Evolutionary conservation across 1,284 basidiomycete genomes (phyloP), one percentile per base, ranked within the genome.

Genomic region (Ceratobasidium sp.): DNA sequence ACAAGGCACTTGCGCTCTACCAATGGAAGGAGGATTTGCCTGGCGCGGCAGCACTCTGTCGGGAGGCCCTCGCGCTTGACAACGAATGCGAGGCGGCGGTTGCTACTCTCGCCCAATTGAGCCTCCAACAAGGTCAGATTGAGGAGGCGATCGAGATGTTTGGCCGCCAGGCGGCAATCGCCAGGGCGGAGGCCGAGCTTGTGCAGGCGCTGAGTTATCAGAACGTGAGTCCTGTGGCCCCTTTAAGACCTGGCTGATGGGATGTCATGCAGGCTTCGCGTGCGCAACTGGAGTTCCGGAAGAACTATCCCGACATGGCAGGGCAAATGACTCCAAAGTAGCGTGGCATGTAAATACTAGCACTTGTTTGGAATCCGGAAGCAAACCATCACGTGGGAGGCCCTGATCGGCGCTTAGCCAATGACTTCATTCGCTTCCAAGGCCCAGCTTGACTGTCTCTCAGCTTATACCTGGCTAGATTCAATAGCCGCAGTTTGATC

Each of bases 41-140:
- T 2, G 89, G 88, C 0, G 96, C 96, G 8, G 96, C 98, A 81
- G 83, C 85, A 31, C 92, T 95, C 78, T 98, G 96, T 81, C 85
- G 90, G 76, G 91, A 98, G 81, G 98, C 98, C 0, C 85, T 99
- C 48, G 84, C 86, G 62, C 89, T 96, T 76, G 97, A 98, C 82
- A 86, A 92, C 19, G 95, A 97, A 78, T 99, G 97, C 83, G 98
- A 99, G 81, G 94, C 97, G 13, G 98, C 97, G 0, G 92, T 98
- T 2, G 95, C 95, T 16, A 98, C 96, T 0, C 88, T 99, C 43
- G 97, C 97, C 1, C 98, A 99, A 84, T 87, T 99, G 27, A 90
- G 88, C 76, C 82, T 99, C 77, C 97, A 99, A 84, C 95, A 97
- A 83, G 92, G 92, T 80, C 92, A 93, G 84, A 91, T 98, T 76